A percentile compares a stretch with the other conserved stretches of the same genome.
Conservation (phyloP, 805 yeast genomes). For the Pichia cephalocereana region DNA sequence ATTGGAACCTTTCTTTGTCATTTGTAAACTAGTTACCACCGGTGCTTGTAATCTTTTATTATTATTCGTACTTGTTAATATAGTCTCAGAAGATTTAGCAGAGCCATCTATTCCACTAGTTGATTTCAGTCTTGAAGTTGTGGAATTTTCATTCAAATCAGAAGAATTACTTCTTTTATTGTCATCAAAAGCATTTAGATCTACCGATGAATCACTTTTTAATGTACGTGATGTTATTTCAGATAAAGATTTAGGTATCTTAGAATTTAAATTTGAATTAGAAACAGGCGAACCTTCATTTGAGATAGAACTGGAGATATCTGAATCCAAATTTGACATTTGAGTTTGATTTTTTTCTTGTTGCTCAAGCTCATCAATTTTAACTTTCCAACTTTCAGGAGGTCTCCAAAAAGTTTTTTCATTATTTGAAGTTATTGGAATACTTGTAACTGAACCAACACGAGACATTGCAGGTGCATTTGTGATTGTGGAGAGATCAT, state of each 20-base stretch:
- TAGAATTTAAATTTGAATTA: not conserved
- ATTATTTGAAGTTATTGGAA: conserved; percentile 3
- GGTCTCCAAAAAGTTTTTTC: conserved; percentile 35
- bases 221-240: too few relatives aligned
- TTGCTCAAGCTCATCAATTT: conserved; percentile 13
- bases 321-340: not conserved
- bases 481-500: conserved; percentile 15
- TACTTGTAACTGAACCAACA: conserved; percentile 17
- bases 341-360: not conserved
- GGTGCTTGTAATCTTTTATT: not conserved
- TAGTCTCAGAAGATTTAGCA: too few relatives aligned
- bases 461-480: conserved; percentile 16
- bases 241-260: not conserved
- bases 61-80: not conserved
- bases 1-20: conserved; percentile 1
- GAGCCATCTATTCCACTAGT: too few relatives aligned
- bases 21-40: not conserved
- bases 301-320: not conserved
- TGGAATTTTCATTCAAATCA: too few relatives aligned
- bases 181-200: too few relatives aligned
- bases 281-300: not conserved
- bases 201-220: too few relatives aligned
- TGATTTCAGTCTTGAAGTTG: too few relatives aligned
- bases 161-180: too few relatives aligned
- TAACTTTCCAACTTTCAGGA: conserved; percentile 58